Percentiles rank a stretch among this genome's conserved stretches.
These are phyloP conservation scores for Pinus tabuliformis DNA, from an alignment of 75 land plant species.

Conservation along the genomic window DNA sequence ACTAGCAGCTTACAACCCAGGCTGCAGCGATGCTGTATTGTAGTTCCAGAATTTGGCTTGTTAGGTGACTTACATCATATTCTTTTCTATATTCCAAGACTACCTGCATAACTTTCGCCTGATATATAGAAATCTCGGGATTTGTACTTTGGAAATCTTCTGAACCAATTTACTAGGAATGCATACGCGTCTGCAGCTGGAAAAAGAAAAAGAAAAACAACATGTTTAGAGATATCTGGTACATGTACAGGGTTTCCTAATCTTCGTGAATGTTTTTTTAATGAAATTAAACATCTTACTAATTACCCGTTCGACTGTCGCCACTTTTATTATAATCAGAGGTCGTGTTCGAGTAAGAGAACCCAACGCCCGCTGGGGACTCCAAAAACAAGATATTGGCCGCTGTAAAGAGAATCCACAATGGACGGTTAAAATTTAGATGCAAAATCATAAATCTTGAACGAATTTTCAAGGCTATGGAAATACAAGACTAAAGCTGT, in stretches of 20 bases:
- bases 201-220: not conserved
- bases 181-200: constrained; percentile 61
- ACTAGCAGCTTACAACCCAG: no score
- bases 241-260: not conserved
- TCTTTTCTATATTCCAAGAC: no score
- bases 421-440: not conserved
- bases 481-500: no score
- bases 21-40: no score
- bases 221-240: not conserved
- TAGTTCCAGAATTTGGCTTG: no score
- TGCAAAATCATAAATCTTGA: no score
- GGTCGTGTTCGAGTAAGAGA: constrained; percentile 23
- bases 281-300: not conserved
- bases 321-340: constrained; percentile 5
- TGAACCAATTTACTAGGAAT: constrained; percentile 70
- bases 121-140: constrained; percentile 65
- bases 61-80: no score
- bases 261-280: not conserved
- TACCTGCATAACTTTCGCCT: constrained; percentile 86
- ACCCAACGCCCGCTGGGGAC: constrained; percentile 38
- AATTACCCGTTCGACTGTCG: constrained; percentile 10
- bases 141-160: constrained; percentile 63
- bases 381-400: constrained; percentile 33
- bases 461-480: no score
- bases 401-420: not conserved